Evolutionary conservation across 2,329 filamentous ascomycete genomes (phyloP), one percentile per base, ranked within the genome.

Genomic region (Aspergillus costaricaensis): DNA sequence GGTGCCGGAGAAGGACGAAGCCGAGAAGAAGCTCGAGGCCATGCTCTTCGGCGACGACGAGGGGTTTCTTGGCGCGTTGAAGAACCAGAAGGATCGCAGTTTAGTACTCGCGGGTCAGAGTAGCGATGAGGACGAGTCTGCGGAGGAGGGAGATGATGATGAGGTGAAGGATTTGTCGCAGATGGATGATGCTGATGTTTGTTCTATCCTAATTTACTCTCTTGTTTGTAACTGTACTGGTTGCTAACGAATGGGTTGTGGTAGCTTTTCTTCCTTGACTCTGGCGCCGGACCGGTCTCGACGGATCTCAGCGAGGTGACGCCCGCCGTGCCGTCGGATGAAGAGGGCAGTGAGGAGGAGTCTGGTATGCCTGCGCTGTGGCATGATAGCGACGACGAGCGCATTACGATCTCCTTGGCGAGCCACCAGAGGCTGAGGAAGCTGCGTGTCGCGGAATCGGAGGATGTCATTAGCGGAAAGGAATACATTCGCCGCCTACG

Each of bases 301-400:
- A 71, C 68, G 10, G 70, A 73, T 49, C 58, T 72, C 2, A 62
- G 65, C n/a, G 64, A 68, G 15, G 60, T 65, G 15, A 60, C 65
- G 50, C 68, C 81, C 63, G 74, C 77, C 65, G 72, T 74, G 51
- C 73, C 77, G 58, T 71, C 74, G 3, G 75, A 77, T 43, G 73
- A 73, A 2, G 72, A 74, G 4, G 76, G 77, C 38, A 72, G 73
- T 4, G 67, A 71, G 6, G 64, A 70, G 7, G 65, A 70, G 30
- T 57, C 63, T n/a, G 58, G 61, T 10, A 61, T 65, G n/a, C 72
- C 70, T 10, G 77, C 78, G 2, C 76, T 80, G 21, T 99, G 95
- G 95, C 88, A 93, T 67, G 95, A 99, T 74, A 98, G 93, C 76
- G 95, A 99, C 70, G 95, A 99, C 72, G 95, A 98, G 72, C 86